Percentiles rank a stretch among this genome's conserved stretches.
These are phyloP conservation scores for Alternaria brassicae DNA, from an alignment of 2,329 filamentous ascomycete species.

Conservation along the genomic window DNA sequence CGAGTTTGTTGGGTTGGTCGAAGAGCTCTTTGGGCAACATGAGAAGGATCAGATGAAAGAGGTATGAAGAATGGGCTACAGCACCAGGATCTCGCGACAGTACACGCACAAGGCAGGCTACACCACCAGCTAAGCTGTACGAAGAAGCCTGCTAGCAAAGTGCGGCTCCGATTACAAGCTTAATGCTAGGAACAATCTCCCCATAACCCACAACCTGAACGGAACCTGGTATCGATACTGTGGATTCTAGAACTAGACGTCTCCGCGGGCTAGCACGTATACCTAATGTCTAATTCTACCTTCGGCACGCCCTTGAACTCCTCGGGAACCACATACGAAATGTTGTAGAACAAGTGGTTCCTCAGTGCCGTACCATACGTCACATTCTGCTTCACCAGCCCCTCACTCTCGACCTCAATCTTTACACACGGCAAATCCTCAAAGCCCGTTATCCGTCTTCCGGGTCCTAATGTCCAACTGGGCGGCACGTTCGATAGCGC, in stretches of 20 bases:
- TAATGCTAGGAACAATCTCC: background rate
- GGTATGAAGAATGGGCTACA: background rate
- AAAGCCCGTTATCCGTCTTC: constrained; percentile 19
- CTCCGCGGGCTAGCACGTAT: constrained; percentile 44
- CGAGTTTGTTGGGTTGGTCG: constrained; percentile 49
- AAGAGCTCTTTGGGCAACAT: constrained; percentile 30
- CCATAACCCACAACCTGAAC: background rate
- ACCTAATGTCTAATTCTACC: constrained; percentile 46
- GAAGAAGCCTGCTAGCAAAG: fast-evolving
- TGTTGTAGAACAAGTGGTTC: constrained; percentile 56
- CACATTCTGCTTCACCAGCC: constrained; percentile 48
- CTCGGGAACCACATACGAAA: constrained; percentile 55
- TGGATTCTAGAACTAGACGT: background rate
- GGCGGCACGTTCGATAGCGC: constrained; percentile 28
- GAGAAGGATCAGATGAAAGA: background rate
- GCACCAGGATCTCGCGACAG: background rate
- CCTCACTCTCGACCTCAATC: constrained; percentile 50
- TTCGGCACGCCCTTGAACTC: constrained; percentile 51
- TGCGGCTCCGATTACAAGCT: background rate
- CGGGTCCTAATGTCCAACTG: constrained; percentile 21
- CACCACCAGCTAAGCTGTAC: fast-evolving
- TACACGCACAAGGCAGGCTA: background rate
- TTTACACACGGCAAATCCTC: constrained; percentile 46
- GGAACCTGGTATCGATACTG: background rate
- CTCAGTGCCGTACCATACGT: constrained; percentile 51